phyloP scores from a whole-genome alignment of 345 rosid genomes.

The Hypericum perforatum region DNA sequence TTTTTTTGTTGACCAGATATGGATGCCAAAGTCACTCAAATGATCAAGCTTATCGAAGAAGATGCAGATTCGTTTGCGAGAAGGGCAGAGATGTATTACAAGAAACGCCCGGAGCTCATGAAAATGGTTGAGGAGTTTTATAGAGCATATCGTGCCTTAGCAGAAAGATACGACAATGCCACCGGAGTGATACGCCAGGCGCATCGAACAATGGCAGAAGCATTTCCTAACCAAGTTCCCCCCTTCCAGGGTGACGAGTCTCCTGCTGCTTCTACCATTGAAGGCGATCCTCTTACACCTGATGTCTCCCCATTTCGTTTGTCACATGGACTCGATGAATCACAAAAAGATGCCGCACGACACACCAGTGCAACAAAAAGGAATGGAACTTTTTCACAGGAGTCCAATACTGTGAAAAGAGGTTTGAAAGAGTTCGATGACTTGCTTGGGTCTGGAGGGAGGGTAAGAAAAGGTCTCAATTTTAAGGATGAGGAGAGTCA shows the following conservation, averaged over 20 bases:
- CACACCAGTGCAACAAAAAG: slow-evolving; percentile 35
- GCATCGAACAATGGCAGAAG: slow-evolving; percentile 86
- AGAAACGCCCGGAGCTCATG: slow-evolving; percentile 95
- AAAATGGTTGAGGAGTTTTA: slow-evolving; percentile 97
- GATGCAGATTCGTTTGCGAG: slow-evolving; percentile 99
- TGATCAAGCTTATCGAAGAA: slow-evolving; percentile 96
- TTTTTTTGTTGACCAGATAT: slow-evolving; percentile 51
- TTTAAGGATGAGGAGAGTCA: slow-evolving; percentile 48
- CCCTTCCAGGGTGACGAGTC: slow-evolving; percentile 54
- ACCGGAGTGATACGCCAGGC: slow-evolving; percentile 89
- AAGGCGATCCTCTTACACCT: slow-evolving; percentile 67
- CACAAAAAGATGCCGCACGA: slow-evolving; percentile 48
- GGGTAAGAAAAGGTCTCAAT: slow-evolving; percentile 66
- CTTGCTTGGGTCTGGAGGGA: slow-evolving; percentile 39
- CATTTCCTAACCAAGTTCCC: slow-evolving; percentile 86
- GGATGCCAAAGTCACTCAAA: slow-evolving; percentile 88
- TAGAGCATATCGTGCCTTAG: slow-evolving; percentile 93
- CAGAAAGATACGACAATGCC: slow-evolving; percentile 97
- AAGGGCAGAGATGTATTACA: slow-evolving; percentile 99
- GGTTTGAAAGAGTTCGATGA: slow-evolving; percentile 50
- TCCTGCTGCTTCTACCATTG: slow-evolving; percentile 34
- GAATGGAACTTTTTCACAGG: slow-evolving; percentile 58
- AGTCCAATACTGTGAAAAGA: slow-evolving; percentile 42
- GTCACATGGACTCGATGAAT: slow-evolving; percentile 43
- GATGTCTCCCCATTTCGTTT: slow-evolving; percentile 45